Conservation (phyloP, 306 rosid species). For the Casuarina glauca region DNA sequence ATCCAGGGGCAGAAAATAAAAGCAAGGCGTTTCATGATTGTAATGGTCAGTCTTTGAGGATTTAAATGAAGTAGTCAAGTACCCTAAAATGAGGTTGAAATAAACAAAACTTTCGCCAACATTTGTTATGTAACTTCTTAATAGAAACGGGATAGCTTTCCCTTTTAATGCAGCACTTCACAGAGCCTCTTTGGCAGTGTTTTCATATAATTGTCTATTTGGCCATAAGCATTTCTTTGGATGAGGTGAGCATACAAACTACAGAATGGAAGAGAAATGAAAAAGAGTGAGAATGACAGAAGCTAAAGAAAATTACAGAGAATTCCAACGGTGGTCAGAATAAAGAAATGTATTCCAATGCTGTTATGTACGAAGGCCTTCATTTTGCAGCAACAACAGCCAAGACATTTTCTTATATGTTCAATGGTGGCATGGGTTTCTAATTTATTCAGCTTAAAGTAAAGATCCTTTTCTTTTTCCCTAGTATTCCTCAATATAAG, state of each 20-base stretch:
- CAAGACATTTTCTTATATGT: not conserved
- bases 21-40: not conserved
- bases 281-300: not conserved
- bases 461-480: no score
- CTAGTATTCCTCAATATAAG: not conserved
- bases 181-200: no score
- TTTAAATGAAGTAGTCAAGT: not conserved
- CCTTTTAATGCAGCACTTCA: no score
- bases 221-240: not conserved
- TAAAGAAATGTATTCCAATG: not conserved
- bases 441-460: no score
- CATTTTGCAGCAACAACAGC: not conserved
- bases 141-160: no score
- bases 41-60: not conserved
- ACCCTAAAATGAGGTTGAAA: not conserved
- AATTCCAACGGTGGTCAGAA: not conserved
- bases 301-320: not conserved
- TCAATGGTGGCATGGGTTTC: no score
- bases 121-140: no score
- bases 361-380: not conserved
- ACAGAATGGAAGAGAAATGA: not conserved
- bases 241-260: not conserved
- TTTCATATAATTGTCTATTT: no score
- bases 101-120: not conserved
- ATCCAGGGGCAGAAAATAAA: not conserved